Percentiles rank a stretch among this genome's conserved stretches.
Evolutionary conservation across 2,329 filamentous ascomycete species (phyloP).

Genomic region (Ophiocordyceps sinensis): DNA sequence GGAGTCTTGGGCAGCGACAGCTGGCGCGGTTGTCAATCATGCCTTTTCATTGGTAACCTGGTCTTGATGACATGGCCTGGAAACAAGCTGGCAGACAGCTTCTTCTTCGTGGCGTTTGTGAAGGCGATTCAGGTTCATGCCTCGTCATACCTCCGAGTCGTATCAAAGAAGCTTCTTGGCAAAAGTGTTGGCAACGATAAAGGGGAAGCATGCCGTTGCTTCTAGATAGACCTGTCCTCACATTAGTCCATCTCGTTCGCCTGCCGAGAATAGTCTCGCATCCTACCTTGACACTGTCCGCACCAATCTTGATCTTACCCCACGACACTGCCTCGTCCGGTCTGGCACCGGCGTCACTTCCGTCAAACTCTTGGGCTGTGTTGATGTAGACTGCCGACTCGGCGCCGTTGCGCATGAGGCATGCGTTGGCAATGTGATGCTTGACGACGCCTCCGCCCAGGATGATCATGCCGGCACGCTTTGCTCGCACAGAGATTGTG

Average conservation of each 20-base stretch:
- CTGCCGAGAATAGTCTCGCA: not conserved
- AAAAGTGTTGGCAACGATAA: slow-evolving; percentile 54
- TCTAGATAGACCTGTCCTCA: slow-evolving; percentile 43
- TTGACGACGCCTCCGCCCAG: slow-evolving; percentile 92
- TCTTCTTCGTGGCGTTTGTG: too few species aligned
- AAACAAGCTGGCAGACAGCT: too few species aligned
- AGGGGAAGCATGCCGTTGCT: slow-evolving; percentile 49
- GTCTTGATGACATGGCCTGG: too few species aligned
- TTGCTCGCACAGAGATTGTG: slow-evolving; percentile 75
- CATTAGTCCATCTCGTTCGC: not conserved
- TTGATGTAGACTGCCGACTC: slow-evolving; percentile 97
- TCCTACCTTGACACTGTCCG: slow-evolving; percentile 73
- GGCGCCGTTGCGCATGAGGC: slow-evolving; percentile 92
- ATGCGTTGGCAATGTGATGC: slow-evolving; percentile 96
- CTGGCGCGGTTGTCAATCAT: too few species aligned
- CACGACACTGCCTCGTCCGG: slow-evolving; percentile 96
- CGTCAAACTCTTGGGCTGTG: slow-evolving; percentile 93
- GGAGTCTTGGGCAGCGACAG: too few species aligned
- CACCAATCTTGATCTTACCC: slow-evolving; percentile 92
- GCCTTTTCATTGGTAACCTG: too few species aligned
- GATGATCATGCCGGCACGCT: slow-evolving; percentile 87
- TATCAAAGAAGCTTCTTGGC: slow-evolving; percentile 16
- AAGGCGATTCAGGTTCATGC: too few species aligned
- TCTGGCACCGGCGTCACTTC: slow-evolving; percentile 85
- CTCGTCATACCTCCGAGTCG: too few species aligned